Evolutionary conservation across 2,329 filamentous ascomycete genomes (phyloP).

Genomic region (Colletotrichum sp.): DNA sequence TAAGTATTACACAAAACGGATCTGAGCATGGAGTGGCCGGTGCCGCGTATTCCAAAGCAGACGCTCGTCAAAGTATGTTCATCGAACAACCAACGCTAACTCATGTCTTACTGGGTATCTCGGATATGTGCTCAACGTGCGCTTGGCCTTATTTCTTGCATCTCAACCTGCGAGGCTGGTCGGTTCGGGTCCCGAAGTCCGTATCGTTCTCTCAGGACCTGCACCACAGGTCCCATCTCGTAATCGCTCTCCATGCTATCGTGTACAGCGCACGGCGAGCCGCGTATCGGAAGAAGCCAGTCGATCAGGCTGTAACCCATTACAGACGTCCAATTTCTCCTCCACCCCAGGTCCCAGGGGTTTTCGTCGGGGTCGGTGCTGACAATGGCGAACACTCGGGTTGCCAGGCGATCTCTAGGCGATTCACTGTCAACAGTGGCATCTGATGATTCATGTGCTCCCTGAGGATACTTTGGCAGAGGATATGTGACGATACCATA

Average conservation of each 20-base stretch:
- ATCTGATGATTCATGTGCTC: neutral
- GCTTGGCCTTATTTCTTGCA: slow-evolving; percentile 26
- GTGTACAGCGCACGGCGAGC: slow-evolving; percentile 77
- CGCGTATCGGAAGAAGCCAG: slow-evolving; percentile 80
- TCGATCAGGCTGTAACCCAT: slow-evolving; percentile 77
- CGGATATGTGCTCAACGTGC: neutral
- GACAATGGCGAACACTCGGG: slow-evolving; percentile 79
- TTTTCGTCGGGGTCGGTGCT: slow-evolving; percentile 77
- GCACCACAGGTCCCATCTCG: slow-evolving; percentile 66
- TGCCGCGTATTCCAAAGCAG: neutral
- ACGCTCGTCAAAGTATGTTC: neutral
- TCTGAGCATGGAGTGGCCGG: neutral
- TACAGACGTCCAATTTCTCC: slow-evolving; percentile 76
- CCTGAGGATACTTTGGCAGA: slow-evolving; percentile 37
- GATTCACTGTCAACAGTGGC: neutral
- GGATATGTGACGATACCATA: slow-evolving; percentile 66
- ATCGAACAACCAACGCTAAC: neutral
- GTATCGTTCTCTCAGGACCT: slow-evolving; percentile 54
- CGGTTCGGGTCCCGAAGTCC: slow-evolving; percentile 30
- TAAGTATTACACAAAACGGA: neutral
- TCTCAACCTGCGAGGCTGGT: slow-evolving; percentile 30
- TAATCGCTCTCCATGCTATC: slow-evolving; percentile 71
- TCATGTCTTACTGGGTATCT: neutral
- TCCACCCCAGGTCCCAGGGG: slow-evolving; percentile 78
- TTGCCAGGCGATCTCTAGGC: slow-evolving; percentile 48